Evolutionary conservation across 306 rosid genomes (phyloP), one percentile per base, ranked within the genome.

Genomic region (apple (Malus domestica)): DNA sequence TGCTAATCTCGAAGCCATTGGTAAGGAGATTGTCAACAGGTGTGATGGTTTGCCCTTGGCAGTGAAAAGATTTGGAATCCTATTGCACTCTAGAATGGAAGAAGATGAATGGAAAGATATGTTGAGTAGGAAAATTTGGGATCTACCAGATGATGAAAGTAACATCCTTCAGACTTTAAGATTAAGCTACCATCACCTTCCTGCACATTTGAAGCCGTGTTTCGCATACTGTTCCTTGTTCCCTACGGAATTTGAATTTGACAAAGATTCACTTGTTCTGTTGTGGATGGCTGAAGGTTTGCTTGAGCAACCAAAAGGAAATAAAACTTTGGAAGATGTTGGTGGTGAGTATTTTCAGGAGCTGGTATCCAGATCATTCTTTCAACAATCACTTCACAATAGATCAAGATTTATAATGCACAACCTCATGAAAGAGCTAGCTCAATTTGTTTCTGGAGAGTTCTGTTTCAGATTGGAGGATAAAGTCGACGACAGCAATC

Each of bases 11-110:
- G 76, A 72, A 72, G 77, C 51, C 52, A 76, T 82, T n/a, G 88
- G 92, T 20, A 33, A 40, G 35, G 71, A 83, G 42, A 77, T 83
- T 46, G 74, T 81, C 30, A 74, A 32, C 5, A 86, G 74, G 76
- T 86, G 92, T 67, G 77, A 75, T 45, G 89, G 89, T 25, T 78
- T 86, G 73, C 92, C 89, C 45, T 35, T 84, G 33, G 91, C 88
- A 4, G 81, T 76, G 51, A 85, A 88, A 74, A 30, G 79, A 65
- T 13, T 86, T 16, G 89, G 87, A 73, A 78, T 83, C 66, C 73
- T 88, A 18, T 22, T 86, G 68, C 83, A 57, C 54, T 72, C 77
- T 13, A 80, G 78, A 67, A 44, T 5, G 14, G 79, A 76, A 51
- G 76, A 30, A 13, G 79, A 78, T 22, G 87, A 84, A 55, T 88